phyloP scores from a whole-genome alignment of 2,329 filamentous ascomycete genomes.

The Cryphonectria carpinicola region DNA sequence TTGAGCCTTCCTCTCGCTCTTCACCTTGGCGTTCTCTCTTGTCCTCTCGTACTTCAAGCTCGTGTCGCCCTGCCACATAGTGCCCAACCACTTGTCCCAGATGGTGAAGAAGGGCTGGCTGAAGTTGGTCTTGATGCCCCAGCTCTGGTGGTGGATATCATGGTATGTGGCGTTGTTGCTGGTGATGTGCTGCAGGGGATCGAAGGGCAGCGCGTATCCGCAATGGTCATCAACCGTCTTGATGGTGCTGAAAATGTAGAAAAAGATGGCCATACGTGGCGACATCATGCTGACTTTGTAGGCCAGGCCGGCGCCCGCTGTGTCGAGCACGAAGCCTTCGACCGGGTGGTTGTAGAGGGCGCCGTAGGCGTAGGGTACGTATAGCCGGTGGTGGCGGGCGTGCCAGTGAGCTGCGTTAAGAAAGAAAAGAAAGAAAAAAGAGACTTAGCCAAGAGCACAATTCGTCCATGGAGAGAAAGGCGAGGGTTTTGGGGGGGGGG shows the following conservation, averaged over 20 bases:
- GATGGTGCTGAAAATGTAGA: slow-evolving; percentile 86
- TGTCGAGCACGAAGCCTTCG: slow-evolving; percentile 93
- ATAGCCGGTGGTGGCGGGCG: slow-evolving; percentile 92
- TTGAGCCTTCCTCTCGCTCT: slow-evolving; percentile 44
- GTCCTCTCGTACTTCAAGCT: slow-evolving; percentile 47
- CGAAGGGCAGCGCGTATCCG: slow-evolving; percentile 93
- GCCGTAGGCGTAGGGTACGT: slow-evolving; percentile 96
- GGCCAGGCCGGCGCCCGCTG: slow-evolving; percentile 79
- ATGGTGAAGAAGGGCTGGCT: slow-evolving; percentile 93
- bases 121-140: slow-evolving; percentile 97
- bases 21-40: slow-evolving; percentile 39
- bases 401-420: slow-evolving; percentile 74
- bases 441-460: slow-evolving; percentile 29
- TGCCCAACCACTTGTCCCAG: slow-evolving; percentile 84
- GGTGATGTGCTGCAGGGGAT: slow-evolving; percentile 88
- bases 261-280: slow-evolving; percentile 83
- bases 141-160: slow-evolving; percentile 97
- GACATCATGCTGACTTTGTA: slow-evolving; percentile 84
- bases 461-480: too few species aligned
- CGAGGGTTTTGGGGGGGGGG: too few species aligned
- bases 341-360: slow-evolving; percentile 96
- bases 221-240: slow-evolving; percentile 99
- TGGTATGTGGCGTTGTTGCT: slow-evolving; percentile 97
- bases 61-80: slow-evolving; percentile 75
- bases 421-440: slow-evolving; percentile 15